Conservation (phyloP, 2,329 filamentous ascomycete genomes). For the Conoideocrella luteorostrata region DNA sequence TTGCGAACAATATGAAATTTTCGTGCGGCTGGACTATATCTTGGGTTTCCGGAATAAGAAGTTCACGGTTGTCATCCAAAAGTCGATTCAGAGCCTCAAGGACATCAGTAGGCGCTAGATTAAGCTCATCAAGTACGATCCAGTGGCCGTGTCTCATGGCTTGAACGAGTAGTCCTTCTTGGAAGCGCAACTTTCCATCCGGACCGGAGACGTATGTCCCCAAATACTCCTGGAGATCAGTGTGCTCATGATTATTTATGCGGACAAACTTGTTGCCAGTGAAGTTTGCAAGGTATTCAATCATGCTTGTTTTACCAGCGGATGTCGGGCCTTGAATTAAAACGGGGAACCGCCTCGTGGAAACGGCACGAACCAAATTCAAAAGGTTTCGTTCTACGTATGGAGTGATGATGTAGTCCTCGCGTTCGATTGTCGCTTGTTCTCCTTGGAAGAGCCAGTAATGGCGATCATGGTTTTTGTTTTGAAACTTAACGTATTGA, state of each 20-base stretch:
- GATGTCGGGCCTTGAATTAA: conserved; percentile 96
- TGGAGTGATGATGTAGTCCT: conserved; percentile 92
- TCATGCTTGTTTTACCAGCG: conserved; percentile 98
- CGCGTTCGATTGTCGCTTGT: conserved; percentile 57
- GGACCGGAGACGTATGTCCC: conserved; percentile 85
- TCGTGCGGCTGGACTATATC: conserved; percentile 86
- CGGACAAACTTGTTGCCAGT: conserved; percentile 96
- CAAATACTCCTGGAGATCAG: conserved; percentile 94
- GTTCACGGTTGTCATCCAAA: conserved; percentile 90
- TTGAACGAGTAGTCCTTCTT: conserved; percentile 89
- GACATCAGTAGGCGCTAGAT: conserved; percentile 93
- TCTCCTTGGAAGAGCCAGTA: conserved; percentile 84
- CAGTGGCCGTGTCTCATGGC: conserved; percentile 90
- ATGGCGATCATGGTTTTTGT: conserved; percentile 58
- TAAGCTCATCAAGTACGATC: conserved; percentile 97
- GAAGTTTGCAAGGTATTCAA: conserved; percentile 93
- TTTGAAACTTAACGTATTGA: conserved; percentile 72
- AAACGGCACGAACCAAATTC: conserved; percentile 89
- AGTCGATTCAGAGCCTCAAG: conserved; percentile 92
- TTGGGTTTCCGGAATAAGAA: conserved; percentile 94
- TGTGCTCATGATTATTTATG: conserved; percentile 99
- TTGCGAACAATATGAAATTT: conserved; percentile 97
- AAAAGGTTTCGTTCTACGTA: conserved; percentile 93
- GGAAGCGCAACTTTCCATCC: conserved; percentile 81
- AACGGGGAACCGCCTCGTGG: conserved; percentile 85